phyloP scores from a whole-genome alignment of 1,139 yeast species.

The Lodderomyces theae region DNA sequence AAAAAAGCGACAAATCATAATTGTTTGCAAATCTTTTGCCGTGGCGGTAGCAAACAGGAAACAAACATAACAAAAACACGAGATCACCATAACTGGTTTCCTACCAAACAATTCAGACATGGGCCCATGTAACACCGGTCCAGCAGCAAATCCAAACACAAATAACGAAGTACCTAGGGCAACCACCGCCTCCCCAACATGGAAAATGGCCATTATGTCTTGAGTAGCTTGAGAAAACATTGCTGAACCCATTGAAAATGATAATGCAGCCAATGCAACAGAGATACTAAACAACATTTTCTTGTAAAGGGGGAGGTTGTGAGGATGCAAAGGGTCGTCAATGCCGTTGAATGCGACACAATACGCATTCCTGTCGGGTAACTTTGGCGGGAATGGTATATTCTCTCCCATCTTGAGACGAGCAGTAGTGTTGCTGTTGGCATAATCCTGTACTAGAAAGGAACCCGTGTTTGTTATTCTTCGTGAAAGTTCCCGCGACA shows the following conservation, averaged over 20 bases:
- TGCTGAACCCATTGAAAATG: conserved; percentile 50
- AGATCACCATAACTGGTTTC: conserved; percentile 27
- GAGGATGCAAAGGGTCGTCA: conserved; percentile 49
- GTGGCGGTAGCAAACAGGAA: conserved; percentile 40
- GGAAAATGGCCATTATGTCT: conserved; percentile 24
- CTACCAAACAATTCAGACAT: conserved; percentile 41
- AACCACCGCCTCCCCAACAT: conserved; percentile 32
- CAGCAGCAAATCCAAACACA: conserved; percentile 44
- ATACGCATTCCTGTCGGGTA: conserved; percentile 34
- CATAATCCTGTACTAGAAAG: conserved; percentile 16
- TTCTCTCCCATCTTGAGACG: conserved; percentile 39
- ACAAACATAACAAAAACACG: conserved; percentile 31
- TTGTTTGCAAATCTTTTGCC: conserved; percentile 37
- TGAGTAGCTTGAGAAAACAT: conserved; percentile 33
- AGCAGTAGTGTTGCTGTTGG: no score
- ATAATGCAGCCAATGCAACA: conserved; percentile 33
- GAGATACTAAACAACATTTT: conserved; percentile 27
- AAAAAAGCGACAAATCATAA: conserved; percentile 41
- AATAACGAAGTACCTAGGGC: conserved; percentile 40
- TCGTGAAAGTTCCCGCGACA: conserved; percentile 27
- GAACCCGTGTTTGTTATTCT: conserved; percentile 46
- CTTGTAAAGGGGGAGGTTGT: conserved; percentile 39
- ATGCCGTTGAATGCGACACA: conserved; percentile 46
- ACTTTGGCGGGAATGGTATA: conserved; percentile 33
- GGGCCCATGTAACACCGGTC: conserved; percentile 45